These are phyloP conservation scores for Podospora tetraspora DNA, from an alignment of 495 filamentous ascomycete species.

Conservation along the genomic window DNA sequence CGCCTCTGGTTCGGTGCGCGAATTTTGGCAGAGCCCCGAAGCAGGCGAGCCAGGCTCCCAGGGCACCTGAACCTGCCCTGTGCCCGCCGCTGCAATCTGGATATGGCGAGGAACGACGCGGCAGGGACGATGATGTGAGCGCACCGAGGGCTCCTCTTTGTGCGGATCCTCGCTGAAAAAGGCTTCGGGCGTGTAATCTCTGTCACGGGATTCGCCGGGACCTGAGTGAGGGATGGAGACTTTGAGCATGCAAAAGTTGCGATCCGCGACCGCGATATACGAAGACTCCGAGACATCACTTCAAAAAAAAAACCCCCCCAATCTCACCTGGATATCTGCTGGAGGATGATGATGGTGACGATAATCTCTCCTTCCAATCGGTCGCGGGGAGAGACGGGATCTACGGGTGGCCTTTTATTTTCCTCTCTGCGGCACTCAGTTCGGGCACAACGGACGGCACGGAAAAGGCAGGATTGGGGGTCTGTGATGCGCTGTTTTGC, in stretches of 20 bases:
- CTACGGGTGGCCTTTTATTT: not conserved
- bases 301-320: no score
- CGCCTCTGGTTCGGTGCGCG: not conserved
- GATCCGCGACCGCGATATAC: not conserved
- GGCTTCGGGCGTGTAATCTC: not conserved
- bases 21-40: not conserved
- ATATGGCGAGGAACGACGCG: not conserved
- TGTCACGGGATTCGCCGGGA: constrained; percentile 6
- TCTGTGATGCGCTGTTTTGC: not conserved
- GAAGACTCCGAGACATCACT: not conserved
- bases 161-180: not conserved
- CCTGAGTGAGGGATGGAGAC: constrained; percentile 4
- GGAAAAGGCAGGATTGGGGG: not conserved
- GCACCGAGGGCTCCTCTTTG: not conserved
- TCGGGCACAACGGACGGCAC: not conserved
- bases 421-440: not conserved
- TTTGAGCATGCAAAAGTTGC: not conserved
- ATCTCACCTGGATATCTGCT: not conserved
- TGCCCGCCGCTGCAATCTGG: not conserved
- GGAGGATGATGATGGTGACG: no score
- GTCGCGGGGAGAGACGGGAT: not conserved
- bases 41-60: not conserved
- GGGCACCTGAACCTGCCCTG: not conserved
- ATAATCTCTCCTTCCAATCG: not conserved
- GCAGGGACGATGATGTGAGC: not conserved